These are phyloP conservation scores for Gymnopilus junonius DNA, from an alignment of 768 basidiomycete genomes.

Conservation along the genomic window DNA sequence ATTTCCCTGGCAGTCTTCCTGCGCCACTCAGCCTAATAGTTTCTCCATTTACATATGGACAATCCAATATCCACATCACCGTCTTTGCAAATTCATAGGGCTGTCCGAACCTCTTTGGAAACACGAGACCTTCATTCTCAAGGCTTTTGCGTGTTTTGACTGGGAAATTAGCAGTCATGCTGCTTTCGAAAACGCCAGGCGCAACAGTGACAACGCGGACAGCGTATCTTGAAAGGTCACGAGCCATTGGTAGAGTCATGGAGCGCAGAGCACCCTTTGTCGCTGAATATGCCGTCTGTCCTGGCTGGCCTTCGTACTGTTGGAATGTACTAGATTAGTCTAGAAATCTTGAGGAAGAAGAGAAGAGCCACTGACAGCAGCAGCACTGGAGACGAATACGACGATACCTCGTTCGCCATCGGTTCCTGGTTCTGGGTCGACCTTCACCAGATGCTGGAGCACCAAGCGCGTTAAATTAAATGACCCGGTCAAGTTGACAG, in stretches of 20 bases:
- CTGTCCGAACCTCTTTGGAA: slow-evolving; percentile 50
- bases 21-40: slow-evolving; percentile 51
- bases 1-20: slow-evolving; percentile 41
- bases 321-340: background rate
- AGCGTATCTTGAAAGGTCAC: slow-evolving; percentile 57
- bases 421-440: slow-evolving; percentile 45
- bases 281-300: slow-evolving; percentile 60
- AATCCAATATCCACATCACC: slow-evolving; percentile 52
- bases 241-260: slow-evolving; percentile 64
- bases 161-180: slow-evolving; percentile 43
- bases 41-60: slow-evolving; percentile 60
- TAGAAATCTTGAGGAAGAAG: background rate
- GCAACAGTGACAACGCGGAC: slow-evolving; percentile 61
- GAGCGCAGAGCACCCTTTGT: slow-evolving; percentile 60
- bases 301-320: slow-evolving; percentile 61
- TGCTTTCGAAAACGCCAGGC: slow-evolving; percentile 55
- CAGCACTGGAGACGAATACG: slow-evolving; percentile 58
- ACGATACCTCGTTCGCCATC: slow-evolving; percentile 65
- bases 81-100: slow-evolving; percentile 56
- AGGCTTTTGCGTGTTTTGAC: slow-evolving; percentile 41
- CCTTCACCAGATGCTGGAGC: slow-evolving; percentile 51
- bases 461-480: slow-evolving; percentile 64
- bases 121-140: slow-evolving; percentile 44
- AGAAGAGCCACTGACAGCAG: slow-evolving; percentile 43
- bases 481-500: slow-evolving; percentile 59